Percentiles rank a stretch among this genome's conserved stretches.
These are phyloP conservation scores for Paramecium primaurelia DNA, from an alignment of 73 alveolate species.

Conservation along the genomic window DNA sequence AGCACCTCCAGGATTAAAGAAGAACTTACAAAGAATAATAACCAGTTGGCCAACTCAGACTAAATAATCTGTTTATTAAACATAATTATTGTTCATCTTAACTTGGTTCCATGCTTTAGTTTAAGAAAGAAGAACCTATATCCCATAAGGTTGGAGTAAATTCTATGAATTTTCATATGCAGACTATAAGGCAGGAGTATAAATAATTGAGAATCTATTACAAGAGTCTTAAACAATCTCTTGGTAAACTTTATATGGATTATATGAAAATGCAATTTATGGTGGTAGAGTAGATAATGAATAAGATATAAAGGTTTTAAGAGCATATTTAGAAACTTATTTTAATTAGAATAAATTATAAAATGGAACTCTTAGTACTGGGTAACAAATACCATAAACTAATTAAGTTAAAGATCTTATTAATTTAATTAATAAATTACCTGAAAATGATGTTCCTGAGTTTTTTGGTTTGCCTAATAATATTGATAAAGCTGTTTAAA, in stretches of 20 bases:
- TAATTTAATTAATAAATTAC: constrained; percentile 85
- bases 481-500: constrained; percentile 98
- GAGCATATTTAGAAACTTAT: constrained; percentile 94
- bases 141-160: constrained; percentile 99
- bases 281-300: constrained; percentile 99
- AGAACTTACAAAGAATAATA: constrained; percentile 96
- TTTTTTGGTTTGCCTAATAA: constrained; percentile 99
- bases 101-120: constrained; percentile 99
- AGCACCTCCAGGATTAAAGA: constrained; percentile 99
- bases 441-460: constrained; percentile 97
- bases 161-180: constrained; percentile 99
- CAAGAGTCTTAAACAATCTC: constrained; percentile 73
- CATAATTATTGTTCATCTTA: constrained; percentile 93
- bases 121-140: constrained; percentile 99
- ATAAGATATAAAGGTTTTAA: constrained; percentile 95
- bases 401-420: constrained; percentile 82
- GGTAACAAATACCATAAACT: constrained; percentile 67
- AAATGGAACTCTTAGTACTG: constrained; percentile 77
- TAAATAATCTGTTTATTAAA: constrained; percentile 82
- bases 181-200: constrained; percentile 93
- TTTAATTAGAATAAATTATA: constrained; percentile 80
- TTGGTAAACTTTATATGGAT: constrained; percentile 98
- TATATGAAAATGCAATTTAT: constrained; percentile 98
- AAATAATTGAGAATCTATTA: neutral
- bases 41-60: constrained; percentile 84